phyloP scores from a whole-genome alignment of 805 yeast species.

The Suhomyces xylopsoci region DNA sequence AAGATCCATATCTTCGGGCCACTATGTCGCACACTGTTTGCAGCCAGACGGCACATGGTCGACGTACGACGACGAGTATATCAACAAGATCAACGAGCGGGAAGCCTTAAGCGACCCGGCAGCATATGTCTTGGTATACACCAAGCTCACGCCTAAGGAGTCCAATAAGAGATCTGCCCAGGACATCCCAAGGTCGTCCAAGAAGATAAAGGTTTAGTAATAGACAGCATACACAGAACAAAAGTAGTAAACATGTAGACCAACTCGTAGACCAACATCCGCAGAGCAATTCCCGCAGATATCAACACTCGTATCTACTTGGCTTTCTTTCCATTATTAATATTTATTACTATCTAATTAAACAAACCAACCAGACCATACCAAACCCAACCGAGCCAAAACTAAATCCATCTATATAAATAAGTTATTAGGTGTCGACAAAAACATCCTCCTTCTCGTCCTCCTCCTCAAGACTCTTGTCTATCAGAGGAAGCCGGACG shows the following conservation, averaged over 20 bases:
- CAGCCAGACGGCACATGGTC: constrained; percentile 95
- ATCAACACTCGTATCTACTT: neutral
- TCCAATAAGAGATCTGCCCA: constrained; percentile 3
- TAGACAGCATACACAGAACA: neutral
- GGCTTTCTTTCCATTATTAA: neutral
- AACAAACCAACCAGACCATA: neutral
- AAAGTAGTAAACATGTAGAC: too few species aligned
- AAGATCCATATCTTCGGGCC: constrained; percentile 87
- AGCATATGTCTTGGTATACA: constrained; percentile 87
- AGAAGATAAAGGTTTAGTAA: constrained; percentile 8
- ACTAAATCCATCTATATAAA: neutral
- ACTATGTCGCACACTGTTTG: constrained; percentile 84
- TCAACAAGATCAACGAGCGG: constrained; percentile 67
- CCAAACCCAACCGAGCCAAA: neutral
- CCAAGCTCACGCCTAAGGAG: constrained; percentile 62
- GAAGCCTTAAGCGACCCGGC: constrained; percentile 78
- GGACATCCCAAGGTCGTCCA: neutral
- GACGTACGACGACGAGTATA: constrained; percentile 89
- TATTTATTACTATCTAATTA: neutral
- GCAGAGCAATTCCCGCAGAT: too few species aligned
- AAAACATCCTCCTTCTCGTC: constrained; percentile 14
- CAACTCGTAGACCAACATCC: too few species aligned
- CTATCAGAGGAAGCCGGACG: constrained; percentile 10
- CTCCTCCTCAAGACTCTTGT: constrained; percentile 15
- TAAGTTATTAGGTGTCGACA: constrained; percentile 10